Conservation (phyloP, 2,329 filamentous ascomycete genomes). For the Sporothrix schenckii region DNA sequence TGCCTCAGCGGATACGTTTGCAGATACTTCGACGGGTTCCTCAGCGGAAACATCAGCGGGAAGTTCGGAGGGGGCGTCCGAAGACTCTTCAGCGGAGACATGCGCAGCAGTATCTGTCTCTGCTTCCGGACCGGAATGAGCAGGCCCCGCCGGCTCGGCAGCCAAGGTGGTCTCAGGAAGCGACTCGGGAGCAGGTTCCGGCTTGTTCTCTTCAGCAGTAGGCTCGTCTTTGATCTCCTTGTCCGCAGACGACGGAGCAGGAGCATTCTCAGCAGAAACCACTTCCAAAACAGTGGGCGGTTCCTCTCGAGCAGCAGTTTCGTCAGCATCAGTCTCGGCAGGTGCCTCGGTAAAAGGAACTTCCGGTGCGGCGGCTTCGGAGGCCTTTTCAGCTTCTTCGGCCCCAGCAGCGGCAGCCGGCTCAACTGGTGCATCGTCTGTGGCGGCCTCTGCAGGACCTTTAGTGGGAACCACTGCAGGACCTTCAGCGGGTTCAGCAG, state of each 20-base stretch:
- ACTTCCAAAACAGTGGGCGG: not conserved
- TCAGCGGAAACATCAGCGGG: not conserved
- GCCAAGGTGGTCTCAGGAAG: not conserved
- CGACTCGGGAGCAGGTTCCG: not conserved
- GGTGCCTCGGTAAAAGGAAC: not conserved
- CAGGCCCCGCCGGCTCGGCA: not conserved
- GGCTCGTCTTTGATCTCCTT: not conserved
- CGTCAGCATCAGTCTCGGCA: not conserved
- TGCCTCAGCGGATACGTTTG: not conserved
- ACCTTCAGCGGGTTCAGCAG: not conserved
- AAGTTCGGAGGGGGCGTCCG: not conserved
- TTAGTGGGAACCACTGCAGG: not conserved
- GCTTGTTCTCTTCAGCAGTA: not conserved
- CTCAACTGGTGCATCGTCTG: not conserved
- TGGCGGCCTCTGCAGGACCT: too few species aligned
- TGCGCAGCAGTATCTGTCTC: not conserved
- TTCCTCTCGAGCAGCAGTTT: not conserved
- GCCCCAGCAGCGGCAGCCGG: not conserved
- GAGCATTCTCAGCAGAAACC: not conserved
- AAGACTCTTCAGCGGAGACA: not conserved
- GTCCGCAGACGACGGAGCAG: not conserved
- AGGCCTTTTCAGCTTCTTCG: not conserved
- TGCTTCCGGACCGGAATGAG: not conserved
- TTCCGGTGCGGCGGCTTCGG: not conserved
- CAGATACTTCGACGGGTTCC: not conserved